A percentile compares a stretch with the other conserved stretches of the same genome.
Evolutionary conservation across 208 protist species (phyloP).

Genomic region (Spongospora subterranea): DNA sequence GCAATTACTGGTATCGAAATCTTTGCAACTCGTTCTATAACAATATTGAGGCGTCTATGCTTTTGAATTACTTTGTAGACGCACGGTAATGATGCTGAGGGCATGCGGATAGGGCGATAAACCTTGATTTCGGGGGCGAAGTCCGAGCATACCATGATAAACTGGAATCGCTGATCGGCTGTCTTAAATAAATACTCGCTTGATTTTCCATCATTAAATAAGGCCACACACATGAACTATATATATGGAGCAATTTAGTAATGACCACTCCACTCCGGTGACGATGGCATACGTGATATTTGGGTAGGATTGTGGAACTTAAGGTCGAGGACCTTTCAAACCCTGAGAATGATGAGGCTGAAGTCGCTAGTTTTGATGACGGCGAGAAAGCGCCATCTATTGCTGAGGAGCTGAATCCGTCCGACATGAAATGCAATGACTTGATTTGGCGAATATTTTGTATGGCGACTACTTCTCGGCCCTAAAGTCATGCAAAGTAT

Average conservation of each 20-base stretch:
- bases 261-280: too few species aligned
- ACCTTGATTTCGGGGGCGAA: not conserved
- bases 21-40: not conserved
- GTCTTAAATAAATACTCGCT: slow-evolving; percentile 56
- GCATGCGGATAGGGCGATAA: not conserved
- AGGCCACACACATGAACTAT: slow-evolving; percentile 18
- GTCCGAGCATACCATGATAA: slow-evolving; percentile 10
- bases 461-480: slow-evolving; percentile 5
- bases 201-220: not conserved
- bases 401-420: not conserved
- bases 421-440: not conserved
- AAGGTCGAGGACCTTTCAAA: too few species aligned
- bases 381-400: not conserved
- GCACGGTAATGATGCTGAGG: not conserved
- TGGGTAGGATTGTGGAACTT: too few species aligned
- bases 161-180: not conserved
- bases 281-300: too few species aligned
- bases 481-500: too few species aligned
- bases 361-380: not conserved
- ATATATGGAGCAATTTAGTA: not conserved
- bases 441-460: not conserved
- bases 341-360: not conserved
- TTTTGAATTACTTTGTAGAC: not conserved
- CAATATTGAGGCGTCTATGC: not conserved
- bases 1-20: not conserved